Evolutionary conservation across 768 basidiomycete species (phyloP), one percentile per base, ranked within the genome.

Genomic region (Grammothele lineata): DNA sequence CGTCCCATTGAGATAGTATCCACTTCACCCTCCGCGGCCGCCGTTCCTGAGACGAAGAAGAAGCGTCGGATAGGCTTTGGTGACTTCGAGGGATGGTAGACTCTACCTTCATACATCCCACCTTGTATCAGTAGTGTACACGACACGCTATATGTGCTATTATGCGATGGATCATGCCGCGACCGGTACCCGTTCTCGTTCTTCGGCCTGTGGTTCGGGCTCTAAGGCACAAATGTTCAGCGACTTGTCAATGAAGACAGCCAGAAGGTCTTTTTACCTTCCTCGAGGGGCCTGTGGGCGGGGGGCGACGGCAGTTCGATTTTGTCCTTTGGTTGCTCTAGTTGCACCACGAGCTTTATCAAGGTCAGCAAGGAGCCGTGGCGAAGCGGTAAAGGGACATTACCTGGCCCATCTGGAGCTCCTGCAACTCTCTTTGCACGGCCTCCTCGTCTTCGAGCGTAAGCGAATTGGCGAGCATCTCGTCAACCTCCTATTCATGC

Each of bases 361-460:
- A n/a, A 27, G n/a, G 9, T 18, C 8, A 4, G 11, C 26, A 10
- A 42, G n/a, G n/a, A n/a, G n/a, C n/a, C n/a, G n/a, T n/a, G n/a
- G n/a, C n/a, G n/a, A n/a, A n/a, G n/a, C n/a, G n/a, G n/a, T n/a
- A n/a, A n/a, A n/a, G n/a, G n/a, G n/a, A n/a, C n/a, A n/a, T 48
- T 40, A 88, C 85, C 46, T 76, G 66, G 55, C 81, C 80, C 14
- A 65, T 70, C 62, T 94, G 81, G 11, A 99, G 66, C 41, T 75
- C 72, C 22, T 67, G 70, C 22, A 99, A 71, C 62, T 99, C 96
- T 5, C 72, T 73, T 61, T 94, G 90, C 0, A 99, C 95, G 14
- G 83, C 86, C 34, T 96, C 94, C 62, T 99, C 96, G 37, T 99
- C 96, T 37, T 95, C 93, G 11, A 83, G 62, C 1, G 86, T 85